Percentiles rank a stretch among this genome's conserved stretches.
These are phyloP conservation scores for Chlorokybus atmophyticus DNA, from an alignment of 139 green algal species.

Conservation along the genomic window DNA sequence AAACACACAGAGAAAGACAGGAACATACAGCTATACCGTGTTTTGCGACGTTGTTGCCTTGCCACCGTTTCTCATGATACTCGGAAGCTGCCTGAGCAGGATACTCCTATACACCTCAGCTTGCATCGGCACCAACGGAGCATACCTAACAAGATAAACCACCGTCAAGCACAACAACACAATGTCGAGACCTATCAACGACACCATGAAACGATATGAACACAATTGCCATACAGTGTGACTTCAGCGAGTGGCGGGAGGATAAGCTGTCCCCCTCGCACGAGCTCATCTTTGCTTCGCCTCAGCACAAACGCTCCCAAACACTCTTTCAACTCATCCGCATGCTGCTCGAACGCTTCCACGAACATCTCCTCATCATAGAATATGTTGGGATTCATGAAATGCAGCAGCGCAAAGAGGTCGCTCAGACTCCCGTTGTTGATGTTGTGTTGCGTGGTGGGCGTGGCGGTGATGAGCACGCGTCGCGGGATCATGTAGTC, in stretches of 20 bases:
- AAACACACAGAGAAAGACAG: too few species aligned
- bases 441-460: too few species aligned
- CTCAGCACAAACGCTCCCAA: constrained; percentile 78
- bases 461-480: constrained; percentile 47
- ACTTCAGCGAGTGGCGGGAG: constrained; percentile 16
- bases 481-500: constrained; percentile 33
- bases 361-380: constrained; percentile 28
- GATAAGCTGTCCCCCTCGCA: neutral
- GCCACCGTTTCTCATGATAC: neutral
- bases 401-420: constrained; percentile 68
- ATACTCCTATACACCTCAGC: constrained; percentile 5
- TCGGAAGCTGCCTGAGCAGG: constrained; percentile 11
- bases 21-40: too few species aligned
- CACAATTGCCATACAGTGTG: constrained; percentile 9
- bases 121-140: constrained; percentile 9
- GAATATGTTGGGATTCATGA: constrained; percentile 79
- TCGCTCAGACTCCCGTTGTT: constrained; percentile 58
- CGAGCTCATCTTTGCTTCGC: constrained; percentile 60
- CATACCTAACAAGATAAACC: too few species aligned
- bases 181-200: too few species aligned
- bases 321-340: constrained; percentile 1
- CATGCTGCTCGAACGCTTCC: constrained; percentile 36
- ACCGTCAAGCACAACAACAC: too few species aligned
- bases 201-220: too few species aligned
- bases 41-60: too few species aligned